A percentile compares a stretch with the other conserved stretches of the same genome.
Conservation (phyloP, 2,329 filamentous ascomycete genomes). For the Xylaria sp. region DNA sequence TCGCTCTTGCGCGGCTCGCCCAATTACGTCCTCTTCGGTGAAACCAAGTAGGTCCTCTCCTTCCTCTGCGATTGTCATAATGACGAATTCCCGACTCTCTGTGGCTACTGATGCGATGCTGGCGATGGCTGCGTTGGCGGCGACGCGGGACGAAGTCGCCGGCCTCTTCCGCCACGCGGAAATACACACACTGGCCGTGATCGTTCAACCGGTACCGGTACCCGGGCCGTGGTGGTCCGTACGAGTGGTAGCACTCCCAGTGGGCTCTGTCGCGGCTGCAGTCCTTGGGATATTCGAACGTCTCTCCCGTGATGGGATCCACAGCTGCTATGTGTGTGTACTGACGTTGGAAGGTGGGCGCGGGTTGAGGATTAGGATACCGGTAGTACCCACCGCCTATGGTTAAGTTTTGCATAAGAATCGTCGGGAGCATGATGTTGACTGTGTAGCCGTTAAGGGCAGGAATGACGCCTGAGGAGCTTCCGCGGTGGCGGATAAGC, state of each 20-base stretch:
- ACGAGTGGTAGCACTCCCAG: not conserved
- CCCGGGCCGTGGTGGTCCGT: not conserved
- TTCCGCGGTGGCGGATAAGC: not conserved
- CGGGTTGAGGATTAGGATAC: not conserved
- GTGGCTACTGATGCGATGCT: not conserved
- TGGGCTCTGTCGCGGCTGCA: not conserved
- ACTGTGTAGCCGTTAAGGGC: not conserved
- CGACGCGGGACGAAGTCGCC: not conserved
- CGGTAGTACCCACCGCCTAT: too few species aligned
- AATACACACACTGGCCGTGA: not conserved
- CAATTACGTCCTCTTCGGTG: too few species aligned
- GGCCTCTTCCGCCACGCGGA: not conserved
- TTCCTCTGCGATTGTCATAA: not conserved
- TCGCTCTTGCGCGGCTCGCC: not conserved
- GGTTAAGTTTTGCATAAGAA: not conserved
- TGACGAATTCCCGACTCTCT: not conserved
- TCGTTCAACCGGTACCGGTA: conserved; percentile 7
- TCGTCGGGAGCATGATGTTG: not conserved
- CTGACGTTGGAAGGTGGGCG: not conserved
- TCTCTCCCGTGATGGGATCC: not conserved
- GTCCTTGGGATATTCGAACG: conserved; percentile 3
- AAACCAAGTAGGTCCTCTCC: too few species aligned
- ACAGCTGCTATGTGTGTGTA: not conserved
- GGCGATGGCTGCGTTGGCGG: not conserved
- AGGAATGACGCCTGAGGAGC: not conserved